Conservation (phyloP, 495 filamentous ascomycete genomes). For the Xylaria scruposa region DNA sequence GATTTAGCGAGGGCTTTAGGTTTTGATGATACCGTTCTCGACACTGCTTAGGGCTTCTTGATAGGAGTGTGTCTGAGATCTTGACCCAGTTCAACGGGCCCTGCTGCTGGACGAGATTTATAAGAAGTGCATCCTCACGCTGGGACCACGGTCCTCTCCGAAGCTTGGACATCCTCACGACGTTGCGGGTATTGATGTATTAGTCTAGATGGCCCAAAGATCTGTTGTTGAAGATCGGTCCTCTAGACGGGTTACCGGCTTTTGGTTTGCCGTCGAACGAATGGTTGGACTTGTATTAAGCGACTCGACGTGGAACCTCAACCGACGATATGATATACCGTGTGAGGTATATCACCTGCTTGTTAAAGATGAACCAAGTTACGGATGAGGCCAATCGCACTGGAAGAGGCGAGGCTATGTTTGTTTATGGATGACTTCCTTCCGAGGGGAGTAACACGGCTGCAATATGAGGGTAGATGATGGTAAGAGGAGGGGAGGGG, state of each 20-base stretch:
- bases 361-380: background rate
- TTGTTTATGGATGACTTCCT: background rate
- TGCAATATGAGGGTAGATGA: background rate
- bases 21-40: conserved; percentile 96
- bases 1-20: conserved; percentile 88
- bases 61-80: conserved; percentile 77
- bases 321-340: background rate
- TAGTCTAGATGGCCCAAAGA: background rate
- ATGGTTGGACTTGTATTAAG: background rate
- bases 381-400: background rate
- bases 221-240: background rate
- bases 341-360: background rate
- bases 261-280: background rate
- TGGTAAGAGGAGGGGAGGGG: conserved; percentile 14
- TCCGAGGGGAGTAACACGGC: background rate
- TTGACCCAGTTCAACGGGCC: conserved; percentile 92
- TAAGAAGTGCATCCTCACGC: conserved; percentile 75
- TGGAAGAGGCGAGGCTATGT: background rate
- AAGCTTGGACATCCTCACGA: conserved; percentile 58
- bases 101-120: conserved; percentile 74
- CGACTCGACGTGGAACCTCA: background rate
- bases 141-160: conserved; percentile 87
- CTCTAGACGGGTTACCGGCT: background rate
- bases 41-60: conserved; percentile 93
- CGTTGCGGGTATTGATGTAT: conserved; percentile 44